Evolutionary conservation across 179 eudicot species (phyloP), one percentile per base, ranked within the genome.

Genomic region (Beta macrorhiza): DNA sequence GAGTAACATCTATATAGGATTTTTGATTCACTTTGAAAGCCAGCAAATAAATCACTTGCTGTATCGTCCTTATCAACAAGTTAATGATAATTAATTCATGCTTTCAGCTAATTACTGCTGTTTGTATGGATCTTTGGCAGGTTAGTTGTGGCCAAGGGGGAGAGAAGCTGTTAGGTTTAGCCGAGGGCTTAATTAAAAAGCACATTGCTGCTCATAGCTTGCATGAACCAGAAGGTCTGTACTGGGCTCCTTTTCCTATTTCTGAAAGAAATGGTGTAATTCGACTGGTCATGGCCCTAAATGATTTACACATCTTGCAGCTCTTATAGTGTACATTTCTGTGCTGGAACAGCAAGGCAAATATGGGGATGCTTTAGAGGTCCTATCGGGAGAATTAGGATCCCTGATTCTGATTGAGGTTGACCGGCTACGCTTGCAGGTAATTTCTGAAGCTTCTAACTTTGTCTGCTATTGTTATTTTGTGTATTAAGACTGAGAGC

Each of bases 221-320:
- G 88, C 98, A 96, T 82, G 99, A 96, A 85, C 98, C 98, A 51
- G 99, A 94, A 94, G 99, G 99, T 95, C 63, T 76, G 62, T 32
- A 37, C 74, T 80, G 64, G n/a, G 13, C 44, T 7, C 19, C 72
- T 42, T 81, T 25, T 61, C 45, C 1, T 73, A 61, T 73, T 52
- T 9, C 16, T 29, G n/a, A 57, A 19, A 77, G 73, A 22, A 61
- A 5, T 44, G 17, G 29, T 72, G 22, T 72, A 15, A 19, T 14
- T 51, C 51, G 42, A 61, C 22, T 82, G 61, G 55, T 67, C 70
- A 20, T 68, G 83, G 61, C 2, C 49, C 90, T 86, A 79, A 87
- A 72, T 19, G 64, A 47, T 75, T 81, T 79, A 42, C 73, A 44
- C 72, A n/a, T 81, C n/a, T 61, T 90, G 91, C 98, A 95, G 99